Conservation (phyloP, 148 eudicot species). For the Amaranthus hypochondriacus region DNA sequence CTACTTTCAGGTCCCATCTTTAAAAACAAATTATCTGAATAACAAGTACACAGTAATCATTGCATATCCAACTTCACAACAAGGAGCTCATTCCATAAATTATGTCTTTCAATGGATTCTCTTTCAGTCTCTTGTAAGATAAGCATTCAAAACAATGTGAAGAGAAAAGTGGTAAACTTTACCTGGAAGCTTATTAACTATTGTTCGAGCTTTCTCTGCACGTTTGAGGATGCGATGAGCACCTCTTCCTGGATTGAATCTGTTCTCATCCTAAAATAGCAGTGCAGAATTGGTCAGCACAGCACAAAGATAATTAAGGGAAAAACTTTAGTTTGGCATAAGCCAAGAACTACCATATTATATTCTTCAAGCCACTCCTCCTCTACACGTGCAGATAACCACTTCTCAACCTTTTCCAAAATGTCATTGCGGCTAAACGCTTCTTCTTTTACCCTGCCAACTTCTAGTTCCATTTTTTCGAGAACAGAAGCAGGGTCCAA, state of each 20-base stretch:
- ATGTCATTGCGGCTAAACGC: slow-evolving; percentile 88
- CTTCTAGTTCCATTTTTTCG: slow-evolving; percentile 74
- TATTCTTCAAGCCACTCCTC: slow-evolving; percentile 97
- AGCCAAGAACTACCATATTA: slow-evolving; percentile 49
- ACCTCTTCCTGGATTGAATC: slow-evolving; percentile 93
- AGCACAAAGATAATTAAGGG: background rate
- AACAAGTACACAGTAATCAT: background rate
- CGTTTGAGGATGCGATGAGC: slow-evolving; percentile 91
- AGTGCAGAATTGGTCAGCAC: slow-evolving; percentile 19
- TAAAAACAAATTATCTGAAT: background rate
- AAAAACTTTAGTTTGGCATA: background rate
- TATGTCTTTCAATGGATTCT: background rate
- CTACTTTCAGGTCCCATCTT: background rate
- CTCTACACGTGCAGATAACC: slow-evolving; percentile 91
- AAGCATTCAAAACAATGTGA: background rate
- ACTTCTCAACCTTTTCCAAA: slow-evolving; percentile 89
- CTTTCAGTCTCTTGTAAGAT: background rate
- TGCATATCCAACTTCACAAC: background rate
- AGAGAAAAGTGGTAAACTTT: slow-evolving; percentile 1
- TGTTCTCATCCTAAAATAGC: slow-evolving; percentile 75
- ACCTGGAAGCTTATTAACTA: slow-evolving; percentile 93
- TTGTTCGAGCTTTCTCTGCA: slow-evolving; percentile 93
- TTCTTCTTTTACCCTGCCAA: slow-evolving; percentile 77
- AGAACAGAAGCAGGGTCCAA: slow-evolving; percentile 72
- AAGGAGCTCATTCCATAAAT: background rate